phyloP scores from a whole-genome alignment of 768 basidiomycete genomes.

The Heimioporus sp. region DNA sequence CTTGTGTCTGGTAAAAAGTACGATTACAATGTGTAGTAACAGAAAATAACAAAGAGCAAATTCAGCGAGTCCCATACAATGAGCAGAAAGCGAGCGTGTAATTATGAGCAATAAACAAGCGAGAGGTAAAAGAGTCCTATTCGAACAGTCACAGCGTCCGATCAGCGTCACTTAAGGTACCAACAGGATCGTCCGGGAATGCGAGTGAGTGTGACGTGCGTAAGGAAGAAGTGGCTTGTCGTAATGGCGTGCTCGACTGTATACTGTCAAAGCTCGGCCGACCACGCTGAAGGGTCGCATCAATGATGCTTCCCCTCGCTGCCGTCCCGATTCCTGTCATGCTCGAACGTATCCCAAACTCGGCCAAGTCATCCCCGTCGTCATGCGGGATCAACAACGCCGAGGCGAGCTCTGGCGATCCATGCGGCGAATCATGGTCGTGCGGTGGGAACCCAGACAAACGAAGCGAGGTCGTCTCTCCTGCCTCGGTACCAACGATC shows the following conservation, averaged over 20 bases:
- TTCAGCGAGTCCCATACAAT: too few relatives aligned
- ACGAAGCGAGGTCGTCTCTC: constrained; percentile 6
- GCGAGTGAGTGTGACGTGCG: too few relatives aligned
- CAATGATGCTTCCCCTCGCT: constrained; percentile 32
- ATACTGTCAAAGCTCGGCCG: too few relatives aligned
- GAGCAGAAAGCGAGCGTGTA: neutral
- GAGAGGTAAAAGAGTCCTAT: neutral
- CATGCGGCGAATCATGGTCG: constrained; percentile 21
- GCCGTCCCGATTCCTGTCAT: constrained; percentile 50
- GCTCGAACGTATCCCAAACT: constrained; percentile 25
- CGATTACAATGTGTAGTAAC: too few relatives aligned
- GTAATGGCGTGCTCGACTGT: too few relatives aligned
- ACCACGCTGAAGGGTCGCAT: constrained; percentile 1
- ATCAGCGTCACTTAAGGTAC: neutral
- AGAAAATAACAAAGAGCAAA: too few relatives aligned
- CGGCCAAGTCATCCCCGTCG: constrained; percentile 21
- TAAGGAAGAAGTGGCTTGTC: too few relatives aligned
- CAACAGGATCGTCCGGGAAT: neutral
- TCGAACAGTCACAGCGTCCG: constrained; percentile 3
- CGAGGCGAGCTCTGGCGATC: constrained; percentile 26
- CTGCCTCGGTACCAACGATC: constrained; percentile 26
- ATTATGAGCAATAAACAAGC: too few relatives aligned
- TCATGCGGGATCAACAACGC: constrained; percentile 32
- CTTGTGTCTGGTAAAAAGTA: too few relatives aligned
- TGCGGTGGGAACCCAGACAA: constrained; percentile 11